Evolutionary conservation across 2,329 filamentous ascomycete genomes (phyloP).

Genomic region (Pseudogymnoascus verrucosus): DNA sequence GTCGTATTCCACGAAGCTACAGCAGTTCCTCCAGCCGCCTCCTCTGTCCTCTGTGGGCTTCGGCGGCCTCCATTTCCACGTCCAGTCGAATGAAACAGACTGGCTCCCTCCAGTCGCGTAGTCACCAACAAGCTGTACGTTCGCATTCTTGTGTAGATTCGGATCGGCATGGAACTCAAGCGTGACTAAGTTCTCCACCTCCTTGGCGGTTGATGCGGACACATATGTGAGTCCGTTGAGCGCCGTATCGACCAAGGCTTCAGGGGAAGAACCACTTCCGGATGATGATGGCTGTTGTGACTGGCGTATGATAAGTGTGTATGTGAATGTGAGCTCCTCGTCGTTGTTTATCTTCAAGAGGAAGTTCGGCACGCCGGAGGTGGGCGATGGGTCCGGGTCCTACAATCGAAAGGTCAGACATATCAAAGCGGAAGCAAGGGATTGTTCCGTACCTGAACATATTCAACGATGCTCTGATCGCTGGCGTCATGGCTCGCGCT

Average conservation of each 20-base stretch:
- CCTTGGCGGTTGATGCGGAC: conserved; percentile 74
- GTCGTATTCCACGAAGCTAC: conserved; percentile 97
- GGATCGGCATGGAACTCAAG: conserved; percentile 95
- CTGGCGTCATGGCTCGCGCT: conserved; percentile 61
- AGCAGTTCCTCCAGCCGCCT: conserved; percentile 91
- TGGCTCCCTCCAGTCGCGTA: conserved; percentile 75
- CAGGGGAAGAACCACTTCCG: conserved; percentile 34
- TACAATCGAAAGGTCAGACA: conserved; percentile 30
- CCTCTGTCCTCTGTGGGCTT: conserved; percentile 72
- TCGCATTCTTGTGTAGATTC: conserved; percentile 93
- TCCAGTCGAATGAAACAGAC: conserved; percentile 86
- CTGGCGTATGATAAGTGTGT: conserved; percentile 74
- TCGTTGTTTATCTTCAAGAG: conserved; percentile 82
- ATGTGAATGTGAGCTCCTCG: conserved; percentile 87
- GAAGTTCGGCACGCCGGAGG: conserved; percentile 56
- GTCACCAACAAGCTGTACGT: conserved; percentile 91
- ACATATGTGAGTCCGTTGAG: conserved; percentile 89
- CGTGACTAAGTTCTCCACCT: conserved; percentile 89
- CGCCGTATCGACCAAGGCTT: conserved; percentile 55
- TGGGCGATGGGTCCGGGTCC: conserved; percentile 63
- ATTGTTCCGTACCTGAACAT: conserved; percentile 66
- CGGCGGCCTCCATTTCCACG: conserved; percentile 94
- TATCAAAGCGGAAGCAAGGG: not conserved
- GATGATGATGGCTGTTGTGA: conserved; percentile 32
- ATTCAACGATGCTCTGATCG: conserved; percentile 76